Evolutionary conservation across 768 basidiomycete species (phyloP).

Genomic region (Paxillus ammoniavirescens): DNA sequence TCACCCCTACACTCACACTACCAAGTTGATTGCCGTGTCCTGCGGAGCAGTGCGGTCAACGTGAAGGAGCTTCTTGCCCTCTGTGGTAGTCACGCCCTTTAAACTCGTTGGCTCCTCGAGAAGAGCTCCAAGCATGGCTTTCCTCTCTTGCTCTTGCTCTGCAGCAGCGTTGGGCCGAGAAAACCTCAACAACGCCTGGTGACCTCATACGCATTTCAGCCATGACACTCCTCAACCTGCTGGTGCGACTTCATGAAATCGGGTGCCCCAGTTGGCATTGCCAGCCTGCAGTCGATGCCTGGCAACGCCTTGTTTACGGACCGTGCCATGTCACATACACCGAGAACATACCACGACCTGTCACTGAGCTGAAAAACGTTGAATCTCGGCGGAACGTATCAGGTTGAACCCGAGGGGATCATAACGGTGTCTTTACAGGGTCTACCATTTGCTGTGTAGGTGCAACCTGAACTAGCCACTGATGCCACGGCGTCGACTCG

Average conservation of each 20-base stretch:
- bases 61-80: background rate
- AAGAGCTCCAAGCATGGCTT: constrained; percentile 18
- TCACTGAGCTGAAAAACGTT: constrained; percentile 14
- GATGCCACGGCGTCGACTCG: constrained; percentile 1
- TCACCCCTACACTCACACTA: background rate
- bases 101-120: constrained; percentile 22
- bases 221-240: constrained; percentile 19
- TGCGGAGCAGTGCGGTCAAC: too few species aligned
- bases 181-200: constrained; percentile 22
- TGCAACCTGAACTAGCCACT: background rate
- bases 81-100: constrained; percentile 18
- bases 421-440: constrained; percentile 15
- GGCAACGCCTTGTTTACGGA: constrained; percentile 4
- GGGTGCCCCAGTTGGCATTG: constrained; percentile 6
- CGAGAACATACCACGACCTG: constrained; percentile 9
- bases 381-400: constrained; percentile 10
- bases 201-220: constrained; percentile 29
- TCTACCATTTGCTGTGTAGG: constrained; percentile 14
- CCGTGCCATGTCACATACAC: constrained; percentile 4
- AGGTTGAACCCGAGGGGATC: constrained; percentile 15
- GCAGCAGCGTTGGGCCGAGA: constrained; percentile 10
- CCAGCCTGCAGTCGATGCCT: constrained; percentile 16
- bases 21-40: too few species aligned
- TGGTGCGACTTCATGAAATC: constrained; percentile 8
- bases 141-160: constrained; percentile 19